Evolutionary conservation across 2,329 filamentous ascomycete species (phyloP), one percentile per base, ranked within the genome.

Genomic region (Fusarium agapanthi): DNA sequence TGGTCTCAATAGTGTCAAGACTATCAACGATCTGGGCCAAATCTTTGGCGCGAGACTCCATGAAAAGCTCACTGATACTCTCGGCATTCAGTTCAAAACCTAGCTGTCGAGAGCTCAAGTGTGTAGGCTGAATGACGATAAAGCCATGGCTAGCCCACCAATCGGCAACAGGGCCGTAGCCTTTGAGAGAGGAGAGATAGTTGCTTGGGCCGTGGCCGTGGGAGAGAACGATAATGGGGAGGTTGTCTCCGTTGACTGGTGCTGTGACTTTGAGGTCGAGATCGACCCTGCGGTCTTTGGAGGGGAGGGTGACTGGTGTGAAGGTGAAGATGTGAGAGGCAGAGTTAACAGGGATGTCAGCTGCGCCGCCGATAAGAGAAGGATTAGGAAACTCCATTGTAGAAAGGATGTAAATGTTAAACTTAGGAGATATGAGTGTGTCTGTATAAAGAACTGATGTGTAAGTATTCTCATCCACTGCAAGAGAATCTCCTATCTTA

Each of bases 121-220:
- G 77, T 0, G 77, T 79, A 6, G 77, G 76, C 16, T 78, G 77
- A 30, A 79, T 72, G 40, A 79, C 77, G 5, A 72, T 76, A 34
- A 79, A 78, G 10, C 77, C 77, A 40, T 77, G 77, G 0, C 70
- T 71, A 10, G 77, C 77, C 71, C 71, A 78, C 61, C 76, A 79
- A 20, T 78, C 76, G 3, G 45, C 71, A 7, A 79, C 56, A 0
- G 77, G 77, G 1, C 61, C 69, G 13, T 79, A 79, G 3, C 76
- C 77, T 22, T 77, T 73, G 24, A 69, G 69, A 0, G 76, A 78
- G 1, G 76, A 77, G 18, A 79, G 69, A 28, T 71, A 79, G 53
- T 77, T 76, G 63, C 72, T 78, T 3, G 47, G 68, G 6, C 78
- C 78, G 18, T 77, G 76, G 9, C 78, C 78, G 10, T 79, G 78